Conservation (phyloP, 768 basidiomycete genomes). For the Phanerochaete carnosa region DNA sequence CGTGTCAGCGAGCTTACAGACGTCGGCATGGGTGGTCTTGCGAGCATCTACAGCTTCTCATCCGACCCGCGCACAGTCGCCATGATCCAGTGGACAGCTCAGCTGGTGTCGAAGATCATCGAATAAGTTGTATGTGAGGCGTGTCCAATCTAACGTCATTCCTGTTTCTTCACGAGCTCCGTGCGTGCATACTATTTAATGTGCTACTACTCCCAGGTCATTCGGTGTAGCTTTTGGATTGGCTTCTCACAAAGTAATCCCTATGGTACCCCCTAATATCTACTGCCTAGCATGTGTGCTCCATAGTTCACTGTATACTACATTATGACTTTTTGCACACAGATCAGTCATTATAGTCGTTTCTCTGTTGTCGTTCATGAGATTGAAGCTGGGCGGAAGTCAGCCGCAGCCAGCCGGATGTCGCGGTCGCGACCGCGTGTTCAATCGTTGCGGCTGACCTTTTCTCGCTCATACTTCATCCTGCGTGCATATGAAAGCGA, state of each 20-base stretch:
- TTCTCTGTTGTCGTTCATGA: background rate
- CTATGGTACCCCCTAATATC: slow-evolving; percentile 5
- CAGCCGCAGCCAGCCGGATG: background rate
- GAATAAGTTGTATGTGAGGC: slow-evolving; percentile 23
- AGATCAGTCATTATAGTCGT: background rate
- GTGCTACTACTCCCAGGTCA: background rate
- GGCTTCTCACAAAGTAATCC: background rate
- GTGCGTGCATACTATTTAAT: slow-evolving; percentile 4
- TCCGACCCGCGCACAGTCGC: slow-evolving; percentile 45
- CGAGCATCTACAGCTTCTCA: slow-evolving; percentile 70
- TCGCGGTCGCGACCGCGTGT: background rate
- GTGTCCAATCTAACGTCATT: background rate
- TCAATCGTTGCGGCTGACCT: background rate
- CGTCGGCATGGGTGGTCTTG: slow-evolving; percentile 69
- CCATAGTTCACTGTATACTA: background rate
- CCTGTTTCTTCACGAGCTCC: background rate
- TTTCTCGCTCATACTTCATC: background rate
- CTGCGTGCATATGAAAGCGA: background rate
- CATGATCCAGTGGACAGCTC: slow-evolving; percentile 75
- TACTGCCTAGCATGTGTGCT: slow-evolving; percentile 4
- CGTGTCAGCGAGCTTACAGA: slow-evolving; percentile 62
- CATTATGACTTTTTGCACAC: background rate
- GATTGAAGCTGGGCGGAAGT: background rate
- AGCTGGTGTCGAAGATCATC: slow-evolving; percentile 51
- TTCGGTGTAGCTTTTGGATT: slow-evolving; percentile 7